Conservation (phyloP, 331 rosid genomes). For the Malus hybrid region DNA sequence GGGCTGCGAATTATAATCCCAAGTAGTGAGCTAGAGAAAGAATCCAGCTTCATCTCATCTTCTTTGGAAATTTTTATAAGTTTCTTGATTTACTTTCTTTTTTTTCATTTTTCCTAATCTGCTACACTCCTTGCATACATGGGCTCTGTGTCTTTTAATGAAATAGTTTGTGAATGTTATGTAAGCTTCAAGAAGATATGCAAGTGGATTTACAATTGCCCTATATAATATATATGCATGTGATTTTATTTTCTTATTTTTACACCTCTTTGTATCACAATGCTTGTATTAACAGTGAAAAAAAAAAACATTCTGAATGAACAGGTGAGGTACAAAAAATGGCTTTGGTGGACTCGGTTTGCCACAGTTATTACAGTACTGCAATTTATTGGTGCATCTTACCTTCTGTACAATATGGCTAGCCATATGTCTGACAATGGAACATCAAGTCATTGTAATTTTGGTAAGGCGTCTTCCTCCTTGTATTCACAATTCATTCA, state of each 20-base stretch:
- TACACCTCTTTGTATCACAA: background rate
- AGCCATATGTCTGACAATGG: constrained; percentile 20
- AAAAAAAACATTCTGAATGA: constrained; percentile 10
- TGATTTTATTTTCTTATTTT: background rate
- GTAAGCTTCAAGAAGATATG: background rate
- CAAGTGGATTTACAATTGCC: background rate
- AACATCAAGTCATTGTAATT: constrained; percentile 29
- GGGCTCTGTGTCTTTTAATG: background rate
- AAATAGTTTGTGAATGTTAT: background rate
- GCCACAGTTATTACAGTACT: constrained; percentile 30
- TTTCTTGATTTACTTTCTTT: no score
- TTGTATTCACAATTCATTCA: background rate
- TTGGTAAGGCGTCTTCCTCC: constrained; percentile 45
- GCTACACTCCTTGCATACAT: background rate
- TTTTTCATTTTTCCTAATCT: background rate
- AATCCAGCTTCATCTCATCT: background rate
- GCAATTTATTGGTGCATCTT: constrained; percentile 52
- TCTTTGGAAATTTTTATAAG: background rate
- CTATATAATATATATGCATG: background rate
- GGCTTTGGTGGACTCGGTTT: constrained; percentile 83
- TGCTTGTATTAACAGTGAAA: background rate
- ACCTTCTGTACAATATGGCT: constrained; percentile 37
- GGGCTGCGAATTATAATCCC: background rate
- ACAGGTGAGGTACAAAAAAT: constrained; percentile 55
- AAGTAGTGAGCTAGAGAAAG: background rate